A percentile compares a stretch with the other conserved stretches of the same genome.
phyloP scores from a whole-genome alignment of 2,329 filamentous ascomycete genomes.

The Stemphylium lycopersici region DNA sequence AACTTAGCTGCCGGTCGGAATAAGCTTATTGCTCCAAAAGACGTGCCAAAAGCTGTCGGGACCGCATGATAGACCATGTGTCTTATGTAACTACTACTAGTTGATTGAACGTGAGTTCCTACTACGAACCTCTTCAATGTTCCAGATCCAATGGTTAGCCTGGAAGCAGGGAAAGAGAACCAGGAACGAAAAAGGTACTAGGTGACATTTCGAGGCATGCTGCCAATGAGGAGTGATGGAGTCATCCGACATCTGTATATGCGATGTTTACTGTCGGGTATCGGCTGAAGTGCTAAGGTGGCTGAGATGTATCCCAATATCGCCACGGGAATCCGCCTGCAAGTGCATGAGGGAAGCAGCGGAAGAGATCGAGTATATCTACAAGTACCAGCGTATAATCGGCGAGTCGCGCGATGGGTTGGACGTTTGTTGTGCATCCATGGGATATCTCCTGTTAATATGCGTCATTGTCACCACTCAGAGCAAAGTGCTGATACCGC shows the following conservation, averaged over 20 bases:
- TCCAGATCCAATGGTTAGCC: neutral
- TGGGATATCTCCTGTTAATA: neutral
- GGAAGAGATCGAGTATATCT: neutral
- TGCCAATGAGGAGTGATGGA: neutral
- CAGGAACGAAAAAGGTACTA: neutral
- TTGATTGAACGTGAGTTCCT: neutral
- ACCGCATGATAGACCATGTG: neutral
- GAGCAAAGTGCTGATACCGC: neutral
- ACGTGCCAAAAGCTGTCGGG: constrained; percentile 1
- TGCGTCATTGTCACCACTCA: neutral
- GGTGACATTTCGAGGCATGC: neutral
- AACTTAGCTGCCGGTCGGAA: constrained; percentile 20
- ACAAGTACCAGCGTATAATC: neutral
- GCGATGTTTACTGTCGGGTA: neutral
- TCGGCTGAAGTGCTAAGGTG: neutral
- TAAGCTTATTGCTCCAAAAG: constrained; percentile 39
- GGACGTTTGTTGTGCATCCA: neutral
- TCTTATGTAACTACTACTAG: neutral
- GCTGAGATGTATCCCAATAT: neutral
- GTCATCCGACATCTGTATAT: neutral
- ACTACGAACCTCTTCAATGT: neutral
- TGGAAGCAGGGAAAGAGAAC: neutral
- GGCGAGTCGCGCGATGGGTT: neutral
- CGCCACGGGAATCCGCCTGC: neutral
- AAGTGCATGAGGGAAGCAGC: neutral